Evolutionary conservation across 1,139 yeast species (phyloP), one percentile per base, ranked within the genome.

Genomic region (Pneumocystis oryctolagi): DNA sequence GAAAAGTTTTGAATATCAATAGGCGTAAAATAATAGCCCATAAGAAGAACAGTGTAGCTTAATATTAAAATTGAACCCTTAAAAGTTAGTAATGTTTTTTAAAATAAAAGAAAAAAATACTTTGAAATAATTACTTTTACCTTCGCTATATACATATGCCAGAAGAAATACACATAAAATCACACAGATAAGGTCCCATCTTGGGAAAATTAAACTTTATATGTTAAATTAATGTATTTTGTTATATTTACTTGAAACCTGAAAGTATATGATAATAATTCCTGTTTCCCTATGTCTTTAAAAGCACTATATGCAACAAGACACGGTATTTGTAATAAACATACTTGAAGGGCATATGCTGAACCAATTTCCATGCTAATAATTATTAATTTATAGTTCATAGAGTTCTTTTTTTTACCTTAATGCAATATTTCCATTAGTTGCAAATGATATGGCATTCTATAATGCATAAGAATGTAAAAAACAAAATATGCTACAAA

Each of bases 341-440:
- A 94, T n/a, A 92, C 99, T 73, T 92, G 99, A 66, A 92, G 78
- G 0, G 96, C 98, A 72, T 92, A 92, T 0, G 98, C 98, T 68
- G 95, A 85, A 67, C 99, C 98, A 73, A 92, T 92, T 73, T 92
- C 99, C 96, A 92, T 88, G 1, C 94, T 86, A 59, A n/a, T 35
- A 25, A 39, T 32, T 55, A 57, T 35, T 57, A 25, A 35, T 25
- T 30, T 30, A 57, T 30, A 30, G n/a, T 39, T 42, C 20, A 18
- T 25, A 31, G n/a, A n/a, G n/a, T n/a, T 47, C 12, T 25, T 28
- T 47, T 25, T 20, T 47, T 47, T 71, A 59, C 58, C 61, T 62
- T 61, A 92, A 78, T 0, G 98, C 96, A 65, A 94, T 96, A 69
- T 92, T 92, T 1, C 98, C 99, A 68, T 94, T 84, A 70, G 89